A percentile compares a stretch with the other conserved stretches of the same genome.
Conservation (phyloP, 1,284 basidiomycete species). For the Fomitopsis schrenkii region DNA sequence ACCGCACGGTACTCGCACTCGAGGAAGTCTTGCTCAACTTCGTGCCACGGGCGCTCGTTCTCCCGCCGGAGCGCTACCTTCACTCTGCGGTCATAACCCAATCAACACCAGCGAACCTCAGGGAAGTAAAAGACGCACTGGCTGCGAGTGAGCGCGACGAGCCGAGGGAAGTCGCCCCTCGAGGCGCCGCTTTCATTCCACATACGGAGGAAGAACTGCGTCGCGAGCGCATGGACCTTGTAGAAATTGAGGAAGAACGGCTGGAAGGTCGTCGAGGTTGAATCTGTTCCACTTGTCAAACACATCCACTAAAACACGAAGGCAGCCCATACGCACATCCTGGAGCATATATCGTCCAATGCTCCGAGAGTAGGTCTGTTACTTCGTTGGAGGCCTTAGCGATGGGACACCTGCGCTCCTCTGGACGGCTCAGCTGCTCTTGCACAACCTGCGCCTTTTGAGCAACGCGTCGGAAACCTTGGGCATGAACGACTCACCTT, state of each 20-base stretch:
- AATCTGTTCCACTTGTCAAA: slow-evolving; percentile 37
- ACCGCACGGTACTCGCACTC: slow-evolving; percentile 86
- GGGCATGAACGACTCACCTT: slow-evolving; percentile 45
- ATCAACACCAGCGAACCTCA: background rate
- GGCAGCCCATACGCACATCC: slow-evolving; percentile 49
- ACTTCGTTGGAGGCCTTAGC: slow-evolving; percentile 85
- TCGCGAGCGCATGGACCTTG: slow-evolving; percentile 78
- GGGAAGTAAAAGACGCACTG: slow-evolving; percentile 54
- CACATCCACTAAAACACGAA: background rate
- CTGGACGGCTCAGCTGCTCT: slow-evolving; percentile 80
- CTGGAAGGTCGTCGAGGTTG: slow-evolving; percentile 80
- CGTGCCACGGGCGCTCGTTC: slow-evolving; percentile 77
- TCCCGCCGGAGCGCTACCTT: slow-evolving; percentile 78
- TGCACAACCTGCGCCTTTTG: slow-evolving; percentile 57
- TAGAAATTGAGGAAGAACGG: slow-evolving; percentile 89
- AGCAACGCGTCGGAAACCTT: background rate
- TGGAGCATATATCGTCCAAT: slow-evolving; percentile 80
- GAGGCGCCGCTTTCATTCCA: slow-evolving; percentile 92
- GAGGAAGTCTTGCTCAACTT: slow-evolving; percentile 83
- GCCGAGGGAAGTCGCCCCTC: slow-evolving; percentile 74
- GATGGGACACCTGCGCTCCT: slow-evolving; percentile 80
- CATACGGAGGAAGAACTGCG: slow-evolving; percentile 91
- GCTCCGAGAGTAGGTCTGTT: slow-evolving; percentile 83
- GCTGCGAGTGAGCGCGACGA: slow-evolving; percentile 80
- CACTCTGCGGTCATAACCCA: slow-evolving; percentile 42